A percentile compares a stretch with the other conserved stretches of the same genome.
These are phyloP conservation scores for Chlamydomonas eustigma DNA, from an alignment of 139 green algal species.

Conservation along the genomic window DNA sequence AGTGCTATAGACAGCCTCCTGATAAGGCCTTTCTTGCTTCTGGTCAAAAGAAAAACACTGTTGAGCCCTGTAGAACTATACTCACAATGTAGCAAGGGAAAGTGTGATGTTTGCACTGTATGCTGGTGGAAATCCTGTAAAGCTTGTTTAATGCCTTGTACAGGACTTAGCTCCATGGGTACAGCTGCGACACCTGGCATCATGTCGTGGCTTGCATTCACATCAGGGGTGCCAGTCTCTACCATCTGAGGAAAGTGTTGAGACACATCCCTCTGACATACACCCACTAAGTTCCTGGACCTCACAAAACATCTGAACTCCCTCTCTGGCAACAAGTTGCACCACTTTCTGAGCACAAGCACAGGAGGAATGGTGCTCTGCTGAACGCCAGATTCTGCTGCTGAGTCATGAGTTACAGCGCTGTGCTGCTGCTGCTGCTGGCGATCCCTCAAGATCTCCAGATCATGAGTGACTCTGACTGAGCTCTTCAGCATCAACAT, in stretches of 20 bases:
- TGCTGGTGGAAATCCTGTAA: background rate
- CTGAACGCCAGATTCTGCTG: background rate
- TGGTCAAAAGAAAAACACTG: no score
- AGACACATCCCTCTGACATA: slow-evolving; percentile 77
- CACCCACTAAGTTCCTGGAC: slow-evolving; percentile 40
- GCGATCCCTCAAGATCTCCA: slow-evolving; percentile 34
- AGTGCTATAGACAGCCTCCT: no score
- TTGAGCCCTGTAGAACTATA: no score
- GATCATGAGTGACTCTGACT: slow-evolving; percentile 80
- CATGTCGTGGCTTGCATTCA: background rate
- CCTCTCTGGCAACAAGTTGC: slow-evolving; percentile 69
- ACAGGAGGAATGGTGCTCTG: slow-evolving; percentile 18
- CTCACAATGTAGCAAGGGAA: slow-evolving; percentile 19
- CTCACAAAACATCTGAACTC: slow-evolving; percentile 93
- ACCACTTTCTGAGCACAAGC: slow-evolving; percentile 75
- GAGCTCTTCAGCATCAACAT: slow-evolving; percentile 89
- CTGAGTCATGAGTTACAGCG: background rate
- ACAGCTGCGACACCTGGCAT: no score
- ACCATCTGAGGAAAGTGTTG: slow-evolving; percentile 56
- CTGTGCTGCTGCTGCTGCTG: slow-evolving; percentile 11
- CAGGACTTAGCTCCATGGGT: no score
- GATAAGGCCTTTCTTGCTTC: no score
- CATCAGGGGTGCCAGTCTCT: slow-evolving; percentile 8
- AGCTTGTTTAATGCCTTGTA: background rate
- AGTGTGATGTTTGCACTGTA: background rate